phyloP scores from a whole-genome alignment of 2,329 filamentous ascomycete species.

The Xylogone sp. region DNA sequence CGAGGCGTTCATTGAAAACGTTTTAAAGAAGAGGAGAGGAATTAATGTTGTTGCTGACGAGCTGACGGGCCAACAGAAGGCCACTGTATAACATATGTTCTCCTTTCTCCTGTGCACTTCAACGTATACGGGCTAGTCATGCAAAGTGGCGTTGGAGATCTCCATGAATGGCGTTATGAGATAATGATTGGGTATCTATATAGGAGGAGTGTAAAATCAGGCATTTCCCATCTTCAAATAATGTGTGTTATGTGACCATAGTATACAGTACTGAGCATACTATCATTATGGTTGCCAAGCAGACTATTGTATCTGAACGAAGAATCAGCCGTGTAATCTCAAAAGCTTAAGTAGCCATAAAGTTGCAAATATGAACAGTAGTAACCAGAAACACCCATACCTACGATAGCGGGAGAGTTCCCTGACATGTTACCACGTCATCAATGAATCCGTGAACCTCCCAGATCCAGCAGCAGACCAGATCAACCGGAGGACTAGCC shows the following conservation, averaged over 20 bases:
- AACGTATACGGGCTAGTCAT: slow-evolving; percentile 1
- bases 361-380: too few relatives aligned
- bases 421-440: too few relatives aligned
- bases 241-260: background rate
- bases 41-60: slow-evolving; percentile 22
- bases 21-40: slow-evolving; percentile 49
- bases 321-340: too few relatives aligned
- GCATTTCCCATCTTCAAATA: background rate
- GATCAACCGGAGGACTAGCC: too few relatives aligned
- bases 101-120: background rate
- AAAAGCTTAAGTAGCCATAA: too few relatives aligned
- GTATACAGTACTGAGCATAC: too few relatives aligned
- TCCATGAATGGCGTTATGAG: background rate
- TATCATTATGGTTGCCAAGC: too few relatives aligned
- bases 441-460: too few relatives aligned
- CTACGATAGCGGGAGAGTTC: too few relatives aligned
- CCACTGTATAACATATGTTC: slow-evolving; percentile 17
- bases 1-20: slow-evolving; percentile 98
- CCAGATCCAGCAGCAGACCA: too few relatives aligned
- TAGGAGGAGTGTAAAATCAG: background rate
- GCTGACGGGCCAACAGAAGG: slow-evolving; percentile 22
- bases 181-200: background rate
- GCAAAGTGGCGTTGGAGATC: background rate
- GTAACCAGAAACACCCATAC: too few relatives aligned
- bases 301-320: too few relatives aligned